A percentile compares a stretch with the other conserved stretches of the same genome.
Evolutionary conservation across 2,329 filamentous ascomycete species (phyloP).

Genomic region (Fusarium sp.): DNA sequence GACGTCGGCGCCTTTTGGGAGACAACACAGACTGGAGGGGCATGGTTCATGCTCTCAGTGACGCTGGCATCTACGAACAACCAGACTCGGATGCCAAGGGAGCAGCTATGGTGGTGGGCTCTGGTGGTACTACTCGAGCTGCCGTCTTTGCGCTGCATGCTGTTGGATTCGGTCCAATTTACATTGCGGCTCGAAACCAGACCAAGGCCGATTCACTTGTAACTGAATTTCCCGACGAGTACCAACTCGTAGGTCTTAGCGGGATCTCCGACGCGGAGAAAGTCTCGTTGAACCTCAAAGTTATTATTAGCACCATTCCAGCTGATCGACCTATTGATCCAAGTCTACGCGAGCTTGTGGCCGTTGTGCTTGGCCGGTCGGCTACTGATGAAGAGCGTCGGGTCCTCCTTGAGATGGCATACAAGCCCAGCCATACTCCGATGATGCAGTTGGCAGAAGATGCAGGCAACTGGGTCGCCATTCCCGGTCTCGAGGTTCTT

Average conservation of each 20-base stretch:
- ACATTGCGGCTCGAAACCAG: conserved; percentile 81
- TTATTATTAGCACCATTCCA: conserved; percentile 90
- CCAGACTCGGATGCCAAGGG: conserved; percentile 63
- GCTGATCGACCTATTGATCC: conserved; percentile 85
- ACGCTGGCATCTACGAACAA: conserved; percentile 65
- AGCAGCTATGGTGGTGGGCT: conserved; percentile 84
- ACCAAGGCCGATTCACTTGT: conserved; percentile 74
- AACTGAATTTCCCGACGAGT: conserved; percentile 76
- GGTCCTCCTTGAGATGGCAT: conserved; percentile 93
- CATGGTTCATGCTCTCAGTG: conserved; percentile 81
- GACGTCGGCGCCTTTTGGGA: conserved; percentile 70
- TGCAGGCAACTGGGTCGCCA: conserved; percentile 77
- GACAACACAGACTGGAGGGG: conserved; percentile 97
- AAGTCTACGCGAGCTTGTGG: conserved; percentile 71
- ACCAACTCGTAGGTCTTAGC: conserved; percentile 72
- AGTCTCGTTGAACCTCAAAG: conserved; percentile 62
- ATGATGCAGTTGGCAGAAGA: conserved; percentile 85
- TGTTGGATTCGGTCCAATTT: conserved; percentile 86
- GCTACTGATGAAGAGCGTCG: conserved; percentile 53
- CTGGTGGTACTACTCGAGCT: conserved; percentile 90
- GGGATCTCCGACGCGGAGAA: conserved; percentile 58
- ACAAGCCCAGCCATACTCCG: conserved; percentile 84
- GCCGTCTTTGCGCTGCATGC: conserved; percentile 88
- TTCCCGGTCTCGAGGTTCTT: conserved; percentile 88
- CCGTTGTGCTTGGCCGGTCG: conserved; percentile 58